These are phyloP conservation scores for Aspergillus kassunensis DNA, from an alignment of 495 filamentous ascomycete species.

Conservation along the genomic window DNA sequence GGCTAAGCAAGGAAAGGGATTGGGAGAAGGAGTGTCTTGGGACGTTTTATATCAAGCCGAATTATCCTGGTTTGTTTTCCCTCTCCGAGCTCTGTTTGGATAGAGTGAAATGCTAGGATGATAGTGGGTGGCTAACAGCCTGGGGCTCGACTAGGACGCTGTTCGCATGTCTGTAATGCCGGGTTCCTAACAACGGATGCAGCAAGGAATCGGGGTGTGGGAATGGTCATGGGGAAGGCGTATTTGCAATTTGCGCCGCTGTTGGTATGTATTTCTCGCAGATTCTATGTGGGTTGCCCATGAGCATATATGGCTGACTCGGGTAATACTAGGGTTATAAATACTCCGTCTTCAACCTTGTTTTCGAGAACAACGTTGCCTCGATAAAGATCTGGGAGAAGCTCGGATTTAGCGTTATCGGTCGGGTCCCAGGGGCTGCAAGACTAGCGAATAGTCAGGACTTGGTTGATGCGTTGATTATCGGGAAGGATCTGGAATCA, in stretches of 20 bases:
- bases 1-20: conserved; percentile 51
- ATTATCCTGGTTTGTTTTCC: conserved; percentile 75
- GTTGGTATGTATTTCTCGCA: conserved; percentile 55
- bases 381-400: conserved; percentile 95
- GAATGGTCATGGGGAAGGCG: conserved; percentile 82
- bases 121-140: too few species aligned
- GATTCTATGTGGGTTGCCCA: too few species aligned
- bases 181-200: conserved; percentile 86
- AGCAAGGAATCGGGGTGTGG: conserved; percentile 81
- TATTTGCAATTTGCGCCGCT: conserved; percentile 92
- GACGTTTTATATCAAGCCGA: conserved; percentile 96
- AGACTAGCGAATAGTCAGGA: conserved; percentile 40
- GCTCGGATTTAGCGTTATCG: conserved; percentile 91
- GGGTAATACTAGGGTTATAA: conserved; percentile 63
- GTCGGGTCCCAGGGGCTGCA: conserved; percentile 58
- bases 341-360: conserved; percentile 97
- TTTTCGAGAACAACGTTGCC: conserved; percentile 94
- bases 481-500: conserved; percentile 39
- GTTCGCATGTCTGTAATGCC: conserved; percentile 83
- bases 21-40: conserved; percentile 85
- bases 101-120: too few species aligned
- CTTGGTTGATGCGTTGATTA: conserved; percentile 46
- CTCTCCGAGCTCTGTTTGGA: conserved; percentile 7
- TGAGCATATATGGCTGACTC: too few species aligned
- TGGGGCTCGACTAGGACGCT: conserved; percentile 32